Conservation (phyloP, 2,329 filamentous ascomycete species). For the Juglanconis sp. region DNA sequence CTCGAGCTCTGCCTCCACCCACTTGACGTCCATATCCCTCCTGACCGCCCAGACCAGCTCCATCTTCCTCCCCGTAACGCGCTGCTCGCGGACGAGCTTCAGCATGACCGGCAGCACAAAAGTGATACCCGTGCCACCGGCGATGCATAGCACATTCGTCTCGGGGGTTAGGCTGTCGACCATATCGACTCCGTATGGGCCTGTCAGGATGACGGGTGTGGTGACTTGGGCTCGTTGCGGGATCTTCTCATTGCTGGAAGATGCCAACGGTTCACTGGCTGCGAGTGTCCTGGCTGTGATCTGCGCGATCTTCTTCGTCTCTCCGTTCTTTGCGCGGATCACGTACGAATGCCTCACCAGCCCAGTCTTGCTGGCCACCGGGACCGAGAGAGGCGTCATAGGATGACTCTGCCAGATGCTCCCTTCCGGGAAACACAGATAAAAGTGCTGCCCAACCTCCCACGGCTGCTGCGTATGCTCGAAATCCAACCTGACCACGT, state of each 20-base stretch:
- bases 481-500: slow-evolving; percentile 65
- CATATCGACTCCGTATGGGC: slow-evolving; percentile 58
- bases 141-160: slow-evolving; percentile 49
- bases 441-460: slow-evolving; percentile 69
- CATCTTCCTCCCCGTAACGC: slow-evolving; percentile 39
- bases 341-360: slow-evolving; percentile 53
- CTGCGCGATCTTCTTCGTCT: slow-evolving; percentile 54
- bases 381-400: slow-evolving; percentile 61
- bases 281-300: slow-evolving; percentile 38
- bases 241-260: not conserved
- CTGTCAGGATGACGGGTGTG: slow-evolving; percentile 58
- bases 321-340: slow-evolving; percentile 55
- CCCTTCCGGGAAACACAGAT: slow-evolving; percentile 62
- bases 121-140: slow-evolving; percentile 58
- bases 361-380: slow-evolving; percentile 35
- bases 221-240: slow-evolving; percentile 24
- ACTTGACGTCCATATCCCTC: slow-evolving; percentile 50
- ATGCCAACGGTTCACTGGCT: slow-evolving; percentile 2
- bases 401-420: slow-evolving; percentile 72
- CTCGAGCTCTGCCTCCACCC: slow-evolving; percentile 56
- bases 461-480: slow-evolving; percentile 58
- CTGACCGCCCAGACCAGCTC: slow-evolving; percentile 66
- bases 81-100: slow-evolving; percentile 28
- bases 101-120: slow-evolving; percentile 53
- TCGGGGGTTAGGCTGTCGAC: slow-evolving; percentile 37